Evolutionary conservation across 257 asterid species (phyloP).

Genomic region (Osmanthus fragrans): DNA sequence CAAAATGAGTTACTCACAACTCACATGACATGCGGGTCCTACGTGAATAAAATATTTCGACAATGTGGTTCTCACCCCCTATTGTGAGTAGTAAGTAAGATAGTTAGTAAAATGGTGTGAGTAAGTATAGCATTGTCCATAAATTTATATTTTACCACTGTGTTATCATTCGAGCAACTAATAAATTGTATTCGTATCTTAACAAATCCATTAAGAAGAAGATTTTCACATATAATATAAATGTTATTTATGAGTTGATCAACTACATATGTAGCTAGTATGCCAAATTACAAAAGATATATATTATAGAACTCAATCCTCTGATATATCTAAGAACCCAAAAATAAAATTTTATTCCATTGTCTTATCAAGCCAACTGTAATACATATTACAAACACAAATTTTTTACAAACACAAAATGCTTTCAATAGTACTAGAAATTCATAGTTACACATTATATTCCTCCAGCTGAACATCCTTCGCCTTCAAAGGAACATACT

Average conservation of each 20-base stretch:
- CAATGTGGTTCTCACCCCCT: too few relatives aligned
- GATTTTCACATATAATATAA: neutral
- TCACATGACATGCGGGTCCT: too few relatives aligned
- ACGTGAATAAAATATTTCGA: too few relatives aligned
- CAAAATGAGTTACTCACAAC: too few relatives aligned
- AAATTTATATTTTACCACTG: neutral
- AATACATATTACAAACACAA: neutral
- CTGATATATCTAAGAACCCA: neutral
- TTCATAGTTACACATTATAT: slow-evolving; percentile 28
- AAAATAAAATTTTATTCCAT: neutral
- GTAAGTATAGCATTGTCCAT: too few relatives aligned
- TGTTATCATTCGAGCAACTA: too few relatives aligned
- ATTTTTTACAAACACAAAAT: neutral
- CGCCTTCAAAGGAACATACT: slow-evolving; percentile 57
- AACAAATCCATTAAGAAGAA: neutral
- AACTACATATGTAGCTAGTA: neutral
- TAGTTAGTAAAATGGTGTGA: too few relatives aligned
- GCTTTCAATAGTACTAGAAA: neutral
- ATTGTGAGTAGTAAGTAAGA: too few relatives aligned
- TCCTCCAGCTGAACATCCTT: slow-evolving; percentile 59
- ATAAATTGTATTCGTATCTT: too few relatives aligned
- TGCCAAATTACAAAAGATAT: neutral
- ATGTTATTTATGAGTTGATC: neutral
- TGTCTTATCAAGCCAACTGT: neutral
- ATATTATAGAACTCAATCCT: neutral